These are phyloP conservation scores for Trifolium dubium DNA, from an alignment of 306 rosid species.

Conservation along the genomic window DNA sequence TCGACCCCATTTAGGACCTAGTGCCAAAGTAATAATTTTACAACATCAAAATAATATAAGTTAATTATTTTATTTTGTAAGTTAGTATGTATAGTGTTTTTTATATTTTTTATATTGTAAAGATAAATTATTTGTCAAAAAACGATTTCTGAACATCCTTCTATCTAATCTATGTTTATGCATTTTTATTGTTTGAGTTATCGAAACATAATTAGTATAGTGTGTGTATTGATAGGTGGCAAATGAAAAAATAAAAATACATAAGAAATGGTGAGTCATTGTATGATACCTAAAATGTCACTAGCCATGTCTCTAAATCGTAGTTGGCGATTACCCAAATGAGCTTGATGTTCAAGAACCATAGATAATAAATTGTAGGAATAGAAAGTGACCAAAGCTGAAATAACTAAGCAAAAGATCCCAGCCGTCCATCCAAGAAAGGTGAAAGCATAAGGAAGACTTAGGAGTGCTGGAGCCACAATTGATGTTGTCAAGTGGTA, in stretches of 20 bases:
- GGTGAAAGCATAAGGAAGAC: conserved; percentile 78
- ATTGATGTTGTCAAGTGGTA: conserved; percentile 88
- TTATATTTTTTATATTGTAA: too few species aligned
- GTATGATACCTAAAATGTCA: conserved; percentile 63
- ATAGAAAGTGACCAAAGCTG: conserved; percentile 78
- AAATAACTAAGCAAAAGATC: conserved; percentile 56
- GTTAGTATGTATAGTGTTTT: too few species aligned
- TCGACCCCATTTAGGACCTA: conserved; percentile 76
- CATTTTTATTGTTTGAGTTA: too few species aligned
- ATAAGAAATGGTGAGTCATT: too few species aligned
- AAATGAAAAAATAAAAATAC: too few species aligned
- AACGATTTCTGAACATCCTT: too few species aligned
- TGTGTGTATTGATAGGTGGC: too few species aligned
- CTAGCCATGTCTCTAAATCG: conserved; percentile 86
- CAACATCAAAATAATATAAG: too few species aligned
- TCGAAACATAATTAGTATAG: too few species aligned
- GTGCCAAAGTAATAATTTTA: not conserved
- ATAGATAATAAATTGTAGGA: conserved; percentile 73
- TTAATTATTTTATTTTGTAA: too few species aligned
- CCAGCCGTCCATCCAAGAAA: conserved; percentile 87
- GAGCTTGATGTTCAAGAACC: conserved; percentile 81
- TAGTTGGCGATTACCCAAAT: conserved; percentile 74
- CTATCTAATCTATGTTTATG: too few species aligned
- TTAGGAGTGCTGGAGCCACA: conserved; percentile 80
- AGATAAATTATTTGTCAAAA: too few species aligned